Percentiles rank a stretch among this genome's conserved stretches.
Evolutionary conservation across 2,329 filamentous ascomycete genomes (phyloP).

Genomic region (Coleophoma cylindrospora): DNA sequence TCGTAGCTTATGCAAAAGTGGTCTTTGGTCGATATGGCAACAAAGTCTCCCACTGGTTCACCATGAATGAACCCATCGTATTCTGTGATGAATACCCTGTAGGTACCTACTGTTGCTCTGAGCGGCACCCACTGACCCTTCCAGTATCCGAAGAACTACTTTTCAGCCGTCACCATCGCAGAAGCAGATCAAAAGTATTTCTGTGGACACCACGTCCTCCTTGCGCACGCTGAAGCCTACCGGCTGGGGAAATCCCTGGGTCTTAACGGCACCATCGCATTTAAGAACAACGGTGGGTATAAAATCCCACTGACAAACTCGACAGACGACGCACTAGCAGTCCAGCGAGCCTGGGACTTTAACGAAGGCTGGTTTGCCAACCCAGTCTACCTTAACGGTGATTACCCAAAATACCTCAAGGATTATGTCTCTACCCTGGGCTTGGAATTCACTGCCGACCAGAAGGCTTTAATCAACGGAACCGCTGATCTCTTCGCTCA

Average conservation of each 20-base stretch:
- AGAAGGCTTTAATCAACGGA: conserved; percentile 43
- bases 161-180: conserved; percentile 29
- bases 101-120: conserved; percentile 3
- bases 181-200: conserved; percentile 31
- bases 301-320: conserved; percentile 39
- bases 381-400: conserved; percentile 43
- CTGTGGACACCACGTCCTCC: conserved; percentile 37
- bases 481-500: conserved; percentile 52
- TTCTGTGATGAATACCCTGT: conserved; percentile 14
- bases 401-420: conserved; percentile 43
- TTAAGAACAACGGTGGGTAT: conserved; percentile 38
- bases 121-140: background rate
- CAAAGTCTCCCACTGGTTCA: conserved; percentile 43
- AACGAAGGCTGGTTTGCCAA: conserved; percentile 45
- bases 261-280: conserved; percentile 41
- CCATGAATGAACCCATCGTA: conserved; percentile 43
- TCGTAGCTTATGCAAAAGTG: conserved; percentile 45
- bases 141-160: conserved; percentile 26
- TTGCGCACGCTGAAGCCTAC: conserved; percentile 41
- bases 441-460: conserved; percentile 36
- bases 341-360: conserved; percentile 25
- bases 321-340: conserved; percentile 14
- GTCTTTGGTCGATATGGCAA: conserved; percentile 43
- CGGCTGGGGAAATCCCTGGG: conserved; percentile 48
- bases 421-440: conserved; percentile 39